Evolutionary conservation across 2,329 filamentous ascomycete species (phyloP), one percentile per base, ranked within the genome.

Genomic region (Rosellinia necatrix): DNA sequence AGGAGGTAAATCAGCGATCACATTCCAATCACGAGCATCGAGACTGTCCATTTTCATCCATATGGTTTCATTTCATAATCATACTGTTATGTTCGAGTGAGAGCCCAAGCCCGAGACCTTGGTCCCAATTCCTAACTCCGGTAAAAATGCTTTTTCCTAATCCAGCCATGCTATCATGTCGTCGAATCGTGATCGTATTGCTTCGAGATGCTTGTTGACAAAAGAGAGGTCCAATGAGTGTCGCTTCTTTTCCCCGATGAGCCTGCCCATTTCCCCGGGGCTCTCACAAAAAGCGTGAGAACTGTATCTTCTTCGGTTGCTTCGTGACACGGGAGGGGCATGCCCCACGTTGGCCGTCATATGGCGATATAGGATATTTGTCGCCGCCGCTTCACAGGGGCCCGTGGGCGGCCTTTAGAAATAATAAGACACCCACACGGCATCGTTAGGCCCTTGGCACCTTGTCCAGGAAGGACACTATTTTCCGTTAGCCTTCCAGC

Each of bases 311-410:
- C 48, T 47, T 50, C 6, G n/a, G n/a, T n/a, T n/a, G n/a, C n/a
- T n/a, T n/a, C n/a, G n/a, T n/a, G n/a, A n/a, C n/a, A n/a, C n/a
- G n/a, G n/a, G n/a, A n/a, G n/a, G n/a, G n/a, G n/a, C n/a, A 10
- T 17, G 13, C 55, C 12, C 13, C 8, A 24, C 10, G 44, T 2
- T 4, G 24, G 6, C 6, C 27, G 43, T 60, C 43, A 62, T 53
- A 62, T 60, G 2, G 59, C 59, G 32, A 60, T 62, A 29, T 60
- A 60, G 4, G 59, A 57, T 19, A 52, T 58, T 42, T 48, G 49
- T 8, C 42, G 46, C 24, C 59, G 22, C 10, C 51, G 59, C 48
- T 44, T 54, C 30, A 32, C 52, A 5, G 41, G 59, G 13, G 53
- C 43, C 32, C 44, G 49, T 4, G 38, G 21, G n/a, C 41, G 48